phyloP scores from a whole-genome alignment of 140 eudicot species.

The Anethum foeniculum region DNA sequence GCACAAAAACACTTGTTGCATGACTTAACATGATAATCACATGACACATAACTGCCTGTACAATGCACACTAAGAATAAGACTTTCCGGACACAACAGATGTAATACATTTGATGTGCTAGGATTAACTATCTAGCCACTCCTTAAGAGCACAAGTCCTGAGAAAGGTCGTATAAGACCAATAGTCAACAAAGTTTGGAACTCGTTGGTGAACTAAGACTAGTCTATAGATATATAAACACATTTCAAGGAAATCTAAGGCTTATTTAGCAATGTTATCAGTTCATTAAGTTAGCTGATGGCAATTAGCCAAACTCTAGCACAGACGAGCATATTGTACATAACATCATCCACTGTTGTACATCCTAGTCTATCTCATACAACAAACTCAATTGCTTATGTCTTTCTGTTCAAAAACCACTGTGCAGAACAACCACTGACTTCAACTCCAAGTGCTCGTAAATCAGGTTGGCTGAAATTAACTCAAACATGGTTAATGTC shows the following conservation, averaged over 20 bases:
- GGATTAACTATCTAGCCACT: neutral
- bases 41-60: neutral
- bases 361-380: neutral
- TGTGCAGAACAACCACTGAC: neutral
- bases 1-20: neutral
- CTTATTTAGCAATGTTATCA: neutral
- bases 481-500: neutral
- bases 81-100: neutral
- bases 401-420: neutral
- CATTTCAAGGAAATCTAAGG: neutral
- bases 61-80: neutral
- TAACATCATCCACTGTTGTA: neutral
- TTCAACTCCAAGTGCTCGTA: neutral
- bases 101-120: neutral
- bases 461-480: neutral
- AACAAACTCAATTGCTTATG: neutral
- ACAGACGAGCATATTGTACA: neutral
- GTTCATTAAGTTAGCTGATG: neutral
- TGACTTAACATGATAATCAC: neutral
- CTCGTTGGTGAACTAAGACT: neutral
- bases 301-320: neutral
- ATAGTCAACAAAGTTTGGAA: neutral
- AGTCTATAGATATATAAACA: neutral
- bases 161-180: neutral
- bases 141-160: neutral